phyloP scores from a whole-genome alignment of 2,329 filamentous ascomycete species.

The Coniochaeta sp. region DNA sequence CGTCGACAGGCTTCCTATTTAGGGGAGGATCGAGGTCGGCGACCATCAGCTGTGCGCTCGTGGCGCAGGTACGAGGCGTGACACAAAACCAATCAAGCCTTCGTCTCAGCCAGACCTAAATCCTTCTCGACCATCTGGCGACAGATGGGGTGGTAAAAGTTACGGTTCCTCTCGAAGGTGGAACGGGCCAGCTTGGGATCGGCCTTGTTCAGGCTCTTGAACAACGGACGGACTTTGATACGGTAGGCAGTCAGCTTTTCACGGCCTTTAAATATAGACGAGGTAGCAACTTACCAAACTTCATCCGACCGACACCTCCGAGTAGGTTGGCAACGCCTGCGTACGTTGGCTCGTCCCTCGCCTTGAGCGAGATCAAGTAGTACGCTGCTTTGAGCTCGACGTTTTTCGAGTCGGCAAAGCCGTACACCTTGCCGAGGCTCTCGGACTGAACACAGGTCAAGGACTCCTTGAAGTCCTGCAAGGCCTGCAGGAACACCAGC shows the following conservation, averaged over 20 bases:
- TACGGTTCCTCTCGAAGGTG: conserved; percentile 80
- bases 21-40: too few species aligned
- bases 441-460: conserved; percentile 61
- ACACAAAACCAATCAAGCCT: too few species aligned
- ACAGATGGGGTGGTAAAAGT: conserved; percentile 96
- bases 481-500: conserved; percentile 79
- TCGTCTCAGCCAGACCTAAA: conserved; percentile 35
- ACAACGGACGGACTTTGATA: conserved; percentile 72
- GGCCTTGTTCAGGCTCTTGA: conserved; percentile 65
- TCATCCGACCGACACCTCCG: conserved; percentile 85
- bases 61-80: too few species aligned
- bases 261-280: too few species aligned
- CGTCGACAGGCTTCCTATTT: too few species aligned
- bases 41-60: too few species aligned
- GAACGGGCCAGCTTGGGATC: conserved; percentile 68
- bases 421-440: conserved; percentile 68
- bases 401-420: conserved; percentile 68
- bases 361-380: conserved; percentile 70
- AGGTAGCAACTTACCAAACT: conserved; percentile 52
- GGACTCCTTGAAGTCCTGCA: conserved; percentile 60
- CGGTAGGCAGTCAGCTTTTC: background rate
- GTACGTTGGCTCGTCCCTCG: conserved; percentile 63
- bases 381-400: conserved; percentile 80
- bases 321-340: conserved; percentile 66
- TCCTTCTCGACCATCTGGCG: conserved; percentile 82